Conservation (phyloP, 2,329 filamentous ascomycete species). For the Aureobasidium subglaciale region DNA sequence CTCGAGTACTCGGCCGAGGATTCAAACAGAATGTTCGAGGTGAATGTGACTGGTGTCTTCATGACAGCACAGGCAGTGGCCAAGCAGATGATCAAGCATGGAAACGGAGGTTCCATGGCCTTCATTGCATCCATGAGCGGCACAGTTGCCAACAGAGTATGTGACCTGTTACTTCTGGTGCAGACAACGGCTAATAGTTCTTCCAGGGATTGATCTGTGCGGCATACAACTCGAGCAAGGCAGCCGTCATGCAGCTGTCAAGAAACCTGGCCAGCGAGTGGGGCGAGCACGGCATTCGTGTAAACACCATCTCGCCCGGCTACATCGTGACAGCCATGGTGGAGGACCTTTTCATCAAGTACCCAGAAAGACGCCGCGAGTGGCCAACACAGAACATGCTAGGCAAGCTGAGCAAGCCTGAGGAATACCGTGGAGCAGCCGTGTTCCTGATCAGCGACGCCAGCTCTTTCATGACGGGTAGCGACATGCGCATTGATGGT, state of each 20-base stretch:
- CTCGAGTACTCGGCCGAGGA: conserved; percentile 66
- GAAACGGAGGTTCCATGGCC: conserved; percentile 53
- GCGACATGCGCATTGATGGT: conserved; percentile 48
- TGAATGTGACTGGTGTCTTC: conserved; percentile 55
- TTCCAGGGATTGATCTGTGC: conserved; percentile 55
- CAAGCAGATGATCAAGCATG: conserved; percentile 56
- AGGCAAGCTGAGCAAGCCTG: conserved; percentile 34
- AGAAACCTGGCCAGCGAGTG: conserved; percentile 67
- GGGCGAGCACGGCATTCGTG: conserved; percentile 64
- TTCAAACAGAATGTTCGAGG: conserved; percentile 55
- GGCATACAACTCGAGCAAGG: conserved; percentile 71
- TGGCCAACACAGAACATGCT: conserved; percentile 89
- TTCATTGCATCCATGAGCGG: conserved; percentile 59
- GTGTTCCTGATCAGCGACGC: conserved; percentile 34
- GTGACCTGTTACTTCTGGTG: conserved; percentile 22
- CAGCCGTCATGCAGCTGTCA: conserved; percentile 63
- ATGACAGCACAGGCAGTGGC: conserved; percentile 59
- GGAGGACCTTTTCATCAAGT: conserved; percentile 66
- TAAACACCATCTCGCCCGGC: conserved; percentile 75
- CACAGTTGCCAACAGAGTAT: conserved; percentile 55
- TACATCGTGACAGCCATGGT: conserved; percentile 83
- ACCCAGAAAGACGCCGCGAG: conserved; percentile 56
- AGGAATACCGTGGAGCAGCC: conserved; percentile 33
- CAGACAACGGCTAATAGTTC: conserved; percentile 12
- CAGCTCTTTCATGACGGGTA: conserved; percentile 50